Conservation (phyloP, 1,139 yeast genomes). For the Saccharomycopsis phalli region DNA sequence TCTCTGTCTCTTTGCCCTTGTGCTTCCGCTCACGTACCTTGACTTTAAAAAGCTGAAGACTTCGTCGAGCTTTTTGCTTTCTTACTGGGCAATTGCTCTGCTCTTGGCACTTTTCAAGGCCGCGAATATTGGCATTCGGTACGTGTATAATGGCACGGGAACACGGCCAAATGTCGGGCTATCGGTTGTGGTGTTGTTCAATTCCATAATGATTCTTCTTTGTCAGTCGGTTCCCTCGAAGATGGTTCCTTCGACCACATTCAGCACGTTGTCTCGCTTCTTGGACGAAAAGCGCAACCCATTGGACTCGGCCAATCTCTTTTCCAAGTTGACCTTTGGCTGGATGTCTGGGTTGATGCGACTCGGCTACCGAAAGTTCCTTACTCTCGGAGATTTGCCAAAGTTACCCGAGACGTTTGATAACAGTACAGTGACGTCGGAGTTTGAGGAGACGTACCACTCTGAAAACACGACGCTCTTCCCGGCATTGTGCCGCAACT, state of each 20-base stretch:
- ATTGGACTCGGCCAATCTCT: constrained; percentile 72
- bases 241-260: constrained; percentile 32
- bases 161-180: constrained; percentile 30
- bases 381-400: constrained; percentile 76
- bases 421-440: constrained; percentile 40
- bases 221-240: constrained; percentile 48
- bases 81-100: constrained; percentile 65
- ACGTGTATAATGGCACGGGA: constrained; percentile 22
- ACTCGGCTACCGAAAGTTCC: constrained; percentile 65
- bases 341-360: constrained; percentile 95
- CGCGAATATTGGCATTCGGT: constrained; percentile 43
- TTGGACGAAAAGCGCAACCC: constrained; percentile 41
- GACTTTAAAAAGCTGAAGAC: constrained; percentile 61
- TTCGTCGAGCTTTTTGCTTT: constrained; percentile 60
- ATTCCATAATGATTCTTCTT: constrained; percentile 41
- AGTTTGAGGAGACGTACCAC: constrained; percentile 57
- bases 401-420: constrained; percentile 60
- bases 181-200: constrained; percentile 39
- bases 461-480: constrained; percentile 12
- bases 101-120: constrained; percentile 36
- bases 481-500: constrained; percentile 29
- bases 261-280: constrained; percentile 33
- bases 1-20: constrained; percentile 33
- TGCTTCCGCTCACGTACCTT: constrained; percentile 52
- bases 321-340: constrained; percentile 68